Conservation (phyloP, 148 eudicot species). For the Vaccinium macrocarpon region DNA sequence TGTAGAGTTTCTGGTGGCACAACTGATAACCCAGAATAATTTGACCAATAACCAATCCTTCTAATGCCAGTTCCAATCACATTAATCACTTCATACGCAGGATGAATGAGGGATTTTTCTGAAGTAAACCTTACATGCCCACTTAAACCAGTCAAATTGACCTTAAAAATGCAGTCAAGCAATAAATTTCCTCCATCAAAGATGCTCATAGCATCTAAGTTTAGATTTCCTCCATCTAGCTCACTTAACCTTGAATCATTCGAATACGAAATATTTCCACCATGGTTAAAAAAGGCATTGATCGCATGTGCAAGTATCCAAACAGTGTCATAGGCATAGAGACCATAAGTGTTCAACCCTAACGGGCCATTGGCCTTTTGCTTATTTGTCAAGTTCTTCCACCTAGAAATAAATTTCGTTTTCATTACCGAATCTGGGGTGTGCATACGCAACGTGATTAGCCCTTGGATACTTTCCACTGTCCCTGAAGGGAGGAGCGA, state of each 20-base stretch:
- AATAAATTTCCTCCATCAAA: conserved; percentile 59
- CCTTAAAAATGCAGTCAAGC: conserved; percentile 39
- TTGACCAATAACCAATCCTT: conserved; percentile 75
- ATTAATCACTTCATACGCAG: conserved; percentile 70
- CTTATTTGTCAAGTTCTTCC: conserved; percentile 41
- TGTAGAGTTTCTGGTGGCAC: conserved; percentile 53
- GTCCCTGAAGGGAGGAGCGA: conserved; percentile 10
- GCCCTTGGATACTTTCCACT: conserved; percentile 31
- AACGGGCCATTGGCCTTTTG: conserved; percentile 30
- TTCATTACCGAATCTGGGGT: conserved; percentile 33
- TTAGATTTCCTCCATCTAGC: conserved; percentile 26
- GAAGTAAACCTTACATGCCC: conserved; percentile 48
- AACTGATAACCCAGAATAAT: conserved; percentile 56
- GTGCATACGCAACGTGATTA: conserved; percentile 28
- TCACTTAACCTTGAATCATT: conserved; percentile 34
- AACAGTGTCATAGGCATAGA: conserved; percentile 77
- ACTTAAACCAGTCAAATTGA: conserved; percentile 54
- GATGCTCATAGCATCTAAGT: conserved; percentile 53
- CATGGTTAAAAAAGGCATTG: conserved; percentile 43
- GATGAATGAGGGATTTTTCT: conserved; percentile 39
- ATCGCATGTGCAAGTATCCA: conserved; percentile 70
- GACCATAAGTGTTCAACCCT: conserved; percentile 52
- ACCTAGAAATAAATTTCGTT: conserved; percentile 30
- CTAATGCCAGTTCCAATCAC: conserved; percentile 56
- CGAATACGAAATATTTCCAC: conserved; percentile 57